Base-by-base conservation (phyloP, 495 filamentous ascomycete species). In the Xylaria sp. region DNA sequence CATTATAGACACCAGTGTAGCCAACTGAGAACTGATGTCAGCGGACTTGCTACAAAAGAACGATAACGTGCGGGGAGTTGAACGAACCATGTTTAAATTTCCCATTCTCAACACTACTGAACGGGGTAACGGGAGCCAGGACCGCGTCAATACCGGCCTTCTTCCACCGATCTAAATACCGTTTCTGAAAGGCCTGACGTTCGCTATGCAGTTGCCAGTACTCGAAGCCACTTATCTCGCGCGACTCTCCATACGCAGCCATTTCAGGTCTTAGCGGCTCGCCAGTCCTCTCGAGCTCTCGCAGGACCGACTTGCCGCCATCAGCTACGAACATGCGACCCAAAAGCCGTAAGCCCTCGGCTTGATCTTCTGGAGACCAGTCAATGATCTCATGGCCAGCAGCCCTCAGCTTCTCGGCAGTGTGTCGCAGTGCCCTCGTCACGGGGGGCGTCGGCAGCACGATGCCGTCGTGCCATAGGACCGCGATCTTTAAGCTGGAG, bases 391-490 rank as follows among this genome's bases (percentile, higher is more conserved):
- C 88, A 73, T 96, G 92, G 44, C 93, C 94, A 61, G 88, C 87
- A 29, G 87, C 84, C n/a, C 75, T 81, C 14, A 97, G 85, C 5
- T 88, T 90, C 15, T 82, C 79, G 1, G 88, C 90, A 0, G 88
- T 89, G 11, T 85, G 85, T 11, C 90, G 83, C 9, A 97, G 79
- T 21, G 93, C 94, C 11, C 93, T 89, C 21, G 86, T 85, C 72
- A 94, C 94, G 5, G 93, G 92, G 15, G 94, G 93, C 17, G 91
- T 89, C 5, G 94, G 93, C 17, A 90, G 87, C 7, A 96, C 90
- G 31, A 95, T 90, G 26, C 90, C 90, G 79, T 97, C 93, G 50
- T 84, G 89, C 68, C 85, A 85, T 84, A 97, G 84, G 19, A 97
- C 79, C 11, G 91, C 93, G 72, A 96, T 84, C 17, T 85, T 86